These are phyloP conservation scores for Cryptococcus amylolentus DNA, from an alignment of 1,284 basidiomycete genomes.

Conservation along the genomic window DNA sequence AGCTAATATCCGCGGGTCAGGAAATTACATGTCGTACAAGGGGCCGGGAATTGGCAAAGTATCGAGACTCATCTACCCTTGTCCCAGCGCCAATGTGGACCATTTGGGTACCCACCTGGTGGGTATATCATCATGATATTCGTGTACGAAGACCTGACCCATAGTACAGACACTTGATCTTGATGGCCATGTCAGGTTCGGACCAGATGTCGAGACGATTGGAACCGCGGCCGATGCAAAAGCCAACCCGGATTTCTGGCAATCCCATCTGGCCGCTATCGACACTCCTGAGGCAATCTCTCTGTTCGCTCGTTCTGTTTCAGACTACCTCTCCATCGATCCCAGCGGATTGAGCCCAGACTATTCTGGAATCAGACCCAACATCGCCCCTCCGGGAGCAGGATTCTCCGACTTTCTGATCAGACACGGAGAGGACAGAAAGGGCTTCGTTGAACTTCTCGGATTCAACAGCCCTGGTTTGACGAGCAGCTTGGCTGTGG, in stretches of 20 bases:
- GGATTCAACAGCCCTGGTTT: conserved; percentile 58
- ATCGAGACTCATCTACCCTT: conserved; percentile 80
- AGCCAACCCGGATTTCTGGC: conserved; percentile 70
- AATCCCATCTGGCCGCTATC: conserved; percentile 62
- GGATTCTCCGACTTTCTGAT: conserved; percentile 80
- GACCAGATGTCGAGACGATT: conserved; percentile 90
- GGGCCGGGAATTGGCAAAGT: conserved; percentile 67
- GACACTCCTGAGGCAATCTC: conserved; percentile 56
- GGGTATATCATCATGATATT: conserved; percentile 3
- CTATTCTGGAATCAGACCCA: conserved; percentile 89
- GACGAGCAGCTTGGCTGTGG: conserved; percentile 54
- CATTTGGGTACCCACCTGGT: conserved; percentile 81
- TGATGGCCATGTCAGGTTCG: conserved; percentile 82
- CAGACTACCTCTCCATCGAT: conserved; percentile 65
- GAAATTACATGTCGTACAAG: conserved; percentile 81
- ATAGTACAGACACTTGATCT: conserved; percentile 67
- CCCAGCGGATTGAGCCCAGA: conserved; percentile 71
- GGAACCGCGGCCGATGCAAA: conserved; percentile 55
- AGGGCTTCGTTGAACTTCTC: conserved; percentile 50
- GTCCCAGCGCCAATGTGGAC: conserved; percentile 61
- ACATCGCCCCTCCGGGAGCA: conserved; percentile 68
- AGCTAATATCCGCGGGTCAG: conserved; percentile 32
- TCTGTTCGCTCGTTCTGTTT: conserved; percentile 62
- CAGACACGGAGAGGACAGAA: conserved; percentile 33
- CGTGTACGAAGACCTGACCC: not conserved